A percentile compares a stretch with the other conserved stretches of the same genome.
phyloP scores from a whole-genome alignment of 2,329 filamentous ascomycete species.

The Pyrenochaeta sp. region DNA sequence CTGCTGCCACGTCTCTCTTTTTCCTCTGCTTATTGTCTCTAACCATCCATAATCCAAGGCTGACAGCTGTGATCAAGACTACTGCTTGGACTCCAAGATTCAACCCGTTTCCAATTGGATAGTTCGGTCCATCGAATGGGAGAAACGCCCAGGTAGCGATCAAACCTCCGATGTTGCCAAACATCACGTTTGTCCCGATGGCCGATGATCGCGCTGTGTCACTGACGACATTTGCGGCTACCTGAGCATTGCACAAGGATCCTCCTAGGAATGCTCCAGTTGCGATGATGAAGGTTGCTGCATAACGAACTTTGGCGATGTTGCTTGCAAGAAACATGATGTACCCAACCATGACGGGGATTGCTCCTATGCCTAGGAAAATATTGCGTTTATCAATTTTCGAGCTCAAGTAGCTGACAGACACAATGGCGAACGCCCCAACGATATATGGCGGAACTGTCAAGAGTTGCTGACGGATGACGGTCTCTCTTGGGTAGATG shows the following conservation, averaged over 20 bases:
- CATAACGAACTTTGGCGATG: conserved; percentile 62
- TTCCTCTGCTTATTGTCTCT: conserved; percentile 66
- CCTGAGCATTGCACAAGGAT: conserved; percentile 68
- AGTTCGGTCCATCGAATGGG: conserved; percentile 66
- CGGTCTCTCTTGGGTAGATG: conserved; percentile 65
- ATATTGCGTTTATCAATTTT: conserved; percentile 63
- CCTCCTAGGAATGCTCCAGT: conserved; percentile 67
- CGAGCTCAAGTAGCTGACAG: conserved; percentile 66
- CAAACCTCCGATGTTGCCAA: conserved; percentile 72
- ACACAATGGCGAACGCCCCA: conserved; percentile 67
- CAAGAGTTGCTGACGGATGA: conserved; percentile 68
- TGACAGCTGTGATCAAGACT: conserved; percentile 47
- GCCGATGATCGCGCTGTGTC: conserved; percentile 64
- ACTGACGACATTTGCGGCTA: conserved; percentile 72
- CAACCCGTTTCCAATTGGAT: conserved; percentile 71
- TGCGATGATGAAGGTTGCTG: conserved; percentile 71
- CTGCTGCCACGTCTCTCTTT: conserved; percentile 59
- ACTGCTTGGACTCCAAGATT: conserved; percentile 65
- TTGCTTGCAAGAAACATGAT: conserved; percentile 69
- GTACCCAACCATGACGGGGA: conserved; percentile 70
- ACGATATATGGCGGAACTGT: conserved; percentile 73
- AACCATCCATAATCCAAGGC: conserved; percentile 62
- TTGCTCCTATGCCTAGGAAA: conserved; percentile 64
- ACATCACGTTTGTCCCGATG: conserved; percentile 59
- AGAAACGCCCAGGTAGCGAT: conserved; percentile 70